Conservation (phyloP, 768 basidiomycete genomes). For the Chalciporus piperatus region DNA sequence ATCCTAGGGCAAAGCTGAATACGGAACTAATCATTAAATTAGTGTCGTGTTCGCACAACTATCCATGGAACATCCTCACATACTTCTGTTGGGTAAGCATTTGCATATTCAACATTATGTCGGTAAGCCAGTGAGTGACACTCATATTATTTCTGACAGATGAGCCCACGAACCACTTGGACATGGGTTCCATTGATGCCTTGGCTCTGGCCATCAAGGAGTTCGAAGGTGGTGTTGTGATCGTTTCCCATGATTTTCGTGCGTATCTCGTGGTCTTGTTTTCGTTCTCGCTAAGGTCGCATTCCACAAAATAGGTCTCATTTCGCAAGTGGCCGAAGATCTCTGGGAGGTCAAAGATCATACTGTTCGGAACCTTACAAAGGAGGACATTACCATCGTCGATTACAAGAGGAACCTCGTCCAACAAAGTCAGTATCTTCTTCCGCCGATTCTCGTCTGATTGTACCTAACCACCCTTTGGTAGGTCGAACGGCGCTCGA, state of each 20-base stretch:
- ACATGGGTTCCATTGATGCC: conserved; percentile 97
- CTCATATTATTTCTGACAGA: conserved; percentile 42
- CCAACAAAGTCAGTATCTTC: conserved; percentile 61
- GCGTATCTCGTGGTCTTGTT: conserved; percentile 31
- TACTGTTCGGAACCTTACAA: conserved; percentile 90
- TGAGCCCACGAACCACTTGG: conserved; percentile 96
- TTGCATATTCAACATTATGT: conserved; percentile 8
- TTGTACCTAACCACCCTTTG: conserved; percentile 7
- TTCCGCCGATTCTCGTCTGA: neutral
- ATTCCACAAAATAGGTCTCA: conserved; percentile 58
- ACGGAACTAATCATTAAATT: conserved; percentile 16
- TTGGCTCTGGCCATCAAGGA: conserved; percentile 94
- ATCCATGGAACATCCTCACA: conserved; percentile 96
- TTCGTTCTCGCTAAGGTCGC: conserved; percentile 10
- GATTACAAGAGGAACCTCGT: conserved; percentile 91
- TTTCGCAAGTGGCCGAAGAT: conserved; percentile 97
- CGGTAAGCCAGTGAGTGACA: conserved; percentile 5
- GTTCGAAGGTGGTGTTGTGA: conserved; percentile 97
- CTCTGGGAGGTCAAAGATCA: conserved; percentile 98
- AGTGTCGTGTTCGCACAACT: conserved; percentile 96
- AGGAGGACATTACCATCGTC: conserved; percentile 84
- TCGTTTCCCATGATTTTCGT: conserved; percentile 99
- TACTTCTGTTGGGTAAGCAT: conserved; percentile 73
- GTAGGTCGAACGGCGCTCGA: conserved; percentile 82
- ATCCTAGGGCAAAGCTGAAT: conserved; percentile 5